Percentiles rank a stretch among this genome's conserved stretches.
These are phyloP conservation scores for Polygonum aviculare DNA, from an alignment of 148 eudicot genomes.

Conservation along the genomic window DNA sequence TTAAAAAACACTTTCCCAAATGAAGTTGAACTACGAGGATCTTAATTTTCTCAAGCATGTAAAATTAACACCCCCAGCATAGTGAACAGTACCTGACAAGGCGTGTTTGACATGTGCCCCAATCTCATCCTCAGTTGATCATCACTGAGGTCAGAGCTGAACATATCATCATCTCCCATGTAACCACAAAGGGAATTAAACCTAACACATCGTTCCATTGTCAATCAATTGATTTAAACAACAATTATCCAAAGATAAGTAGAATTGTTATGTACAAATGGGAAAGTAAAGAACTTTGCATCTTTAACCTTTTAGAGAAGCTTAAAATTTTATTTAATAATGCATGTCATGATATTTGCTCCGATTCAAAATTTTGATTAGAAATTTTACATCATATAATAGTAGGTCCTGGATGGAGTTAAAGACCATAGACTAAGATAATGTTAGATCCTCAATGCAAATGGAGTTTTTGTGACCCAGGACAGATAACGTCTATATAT, in stretches of 20 bases:
- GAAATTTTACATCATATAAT: background rate
- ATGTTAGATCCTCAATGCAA: no score
- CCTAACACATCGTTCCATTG: constrained; percentile 24
- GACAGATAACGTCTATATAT: background rate
- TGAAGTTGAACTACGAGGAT: background rate
- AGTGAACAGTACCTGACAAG: constrained; percentile 59
- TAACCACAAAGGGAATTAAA: constrained; percentile 81
- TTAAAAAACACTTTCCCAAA: background rate
- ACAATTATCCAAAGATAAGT: background rate
- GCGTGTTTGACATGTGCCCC: constrained; percentile 84
- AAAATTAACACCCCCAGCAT: background rate
- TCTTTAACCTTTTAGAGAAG: background rate
- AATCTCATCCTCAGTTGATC: constrained; percentile 77
- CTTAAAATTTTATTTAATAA: background rate
- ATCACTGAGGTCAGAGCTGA: constrained; percentile 94
- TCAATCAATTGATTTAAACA: constrained; percentile 1
- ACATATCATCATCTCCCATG: constrained; percentile 97
- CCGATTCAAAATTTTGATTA: background rate
- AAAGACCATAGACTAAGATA: background rate
- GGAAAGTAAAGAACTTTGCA: background rate
- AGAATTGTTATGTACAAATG: background rate
- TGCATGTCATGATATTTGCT: background rate
- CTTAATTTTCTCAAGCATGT: constrained; percentile 2
- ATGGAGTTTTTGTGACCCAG: no score
- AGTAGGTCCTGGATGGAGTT: background rate